Percentiles rank a stretch among this genome's conserved stretches.
Conservation (phyloP, 257 asterid genomes). For the Solanum sejunctum region DNA sequence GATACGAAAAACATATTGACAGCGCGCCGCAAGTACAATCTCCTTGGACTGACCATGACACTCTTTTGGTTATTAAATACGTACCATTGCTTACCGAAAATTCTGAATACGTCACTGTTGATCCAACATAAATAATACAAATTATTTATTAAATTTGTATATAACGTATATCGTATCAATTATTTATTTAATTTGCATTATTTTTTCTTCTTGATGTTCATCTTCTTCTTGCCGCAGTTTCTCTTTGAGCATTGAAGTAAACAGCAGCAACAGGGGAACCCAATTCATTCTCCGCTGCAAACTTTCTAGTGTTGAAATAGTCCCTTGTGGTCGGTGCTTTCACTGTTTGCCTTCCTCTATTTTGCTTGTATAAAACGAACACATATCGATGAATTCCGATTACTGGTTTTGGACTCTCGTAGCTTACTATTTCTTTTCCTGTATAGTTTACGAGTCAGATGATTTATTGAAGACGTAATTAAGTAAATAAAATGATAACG, state of each 20-base stretch:
- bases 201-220: background rate
- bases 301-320: slow-evolving; percentile 43
- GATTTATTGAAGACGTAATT: background rate
- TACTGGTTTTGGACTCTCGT: slow-evolving; percentile 58
- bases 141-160: no score
- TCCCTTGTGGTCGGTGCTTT: slow-evolving; percentile 52
- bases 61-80: no score
- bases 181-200: no score
- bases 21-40: no score
- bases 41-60: no score
- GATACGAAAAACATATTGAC: no score
- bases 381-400: slow-evolving; percentile 80
- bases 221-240: slow-evolving; percentile 82
- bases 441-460: background rate
- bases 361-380: slow-evolving; percentile 60
- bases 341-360: slow-evolving; percentile 33
- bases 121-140: no score
- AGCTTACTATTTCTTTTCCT: slow-evolving; percentile 68
- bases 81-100: no score
- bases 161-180: no score
- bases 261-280: slow-evolving; percentile 68
- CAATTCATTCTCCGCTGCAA: slow-evolving; percentile 43
- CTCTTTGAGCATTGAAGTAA: slow-evolving; percentile 82
- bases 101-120: no score
- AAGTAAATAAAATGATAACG: background rate